phyloP scores from a whole-genome alignment of 1,284 basidiomycete genomes.

The Ustilago loliicola region DNA sequence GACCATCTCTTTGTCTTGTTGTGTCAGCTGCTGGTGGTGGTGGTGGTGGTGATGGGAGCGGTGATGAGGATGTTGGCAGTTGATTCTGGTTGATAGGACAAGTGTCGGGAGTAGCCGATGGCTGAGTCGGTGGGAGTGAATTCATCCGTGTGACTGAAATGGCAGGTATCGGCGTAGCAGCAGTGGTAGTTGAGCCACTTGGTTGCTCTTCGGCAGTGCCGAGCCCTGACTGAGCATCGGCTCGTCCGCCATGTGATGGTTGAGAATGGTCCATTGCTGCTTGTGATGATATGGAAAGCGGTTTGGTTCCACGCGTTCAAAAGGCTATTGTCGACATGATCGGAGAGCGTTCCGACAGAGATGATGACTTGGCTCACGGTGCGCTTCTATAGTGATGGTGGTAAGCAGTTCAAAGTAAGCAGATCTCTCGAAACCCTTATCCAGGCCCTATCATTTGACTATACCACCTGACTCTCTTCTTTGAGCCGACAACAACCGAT shows the following conservation, averaged over 20 bases:
- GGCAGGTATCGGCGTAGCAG: conserved; percentile 6
- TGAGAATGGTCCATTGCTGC: conserved; percentile 4
- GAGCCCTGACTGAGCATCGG: background rate
- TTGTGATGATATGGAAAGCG: background rate
- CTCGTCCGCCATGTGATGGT: conserved; percentile 8
- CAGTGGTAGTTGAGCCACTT: too few relatives aligned
- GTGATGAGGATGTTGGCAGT: background rate
- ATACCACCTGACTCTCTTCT: too few relatives aligned
- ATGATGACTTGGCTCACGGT: too few relatives aligned
- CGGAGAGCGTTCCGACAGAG: conserved; percentile 5
- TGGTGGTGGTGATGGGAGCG: background rate
- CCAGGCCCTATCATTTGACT: too few relatives aligned
- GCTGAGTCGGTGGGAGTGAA: conserved; percentile 8
- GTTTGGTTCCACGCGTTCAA: background rate
- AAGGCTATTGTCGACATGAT: conserved; percentile 12
- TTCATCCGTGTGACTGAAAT: conserved; percentile 21
- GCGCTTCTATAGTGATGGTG: background rate
- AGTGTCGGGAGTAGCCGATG: background rate
- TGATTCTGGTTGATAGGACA: background rate
- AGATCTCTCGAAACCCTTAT: background rate
- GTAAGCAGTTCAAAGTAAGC: background rate
- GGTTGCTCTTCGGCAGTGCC: background rate
- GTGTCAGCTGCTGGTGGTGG: conserved; percentile 10
- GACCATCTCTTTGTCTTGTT: background rate
- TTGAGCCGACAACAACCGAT: too few relatives aligned